Evolutionary conservation across 208 protist species (phyloP).

Genomic region (Spironucleus salmonicida): DNA sequence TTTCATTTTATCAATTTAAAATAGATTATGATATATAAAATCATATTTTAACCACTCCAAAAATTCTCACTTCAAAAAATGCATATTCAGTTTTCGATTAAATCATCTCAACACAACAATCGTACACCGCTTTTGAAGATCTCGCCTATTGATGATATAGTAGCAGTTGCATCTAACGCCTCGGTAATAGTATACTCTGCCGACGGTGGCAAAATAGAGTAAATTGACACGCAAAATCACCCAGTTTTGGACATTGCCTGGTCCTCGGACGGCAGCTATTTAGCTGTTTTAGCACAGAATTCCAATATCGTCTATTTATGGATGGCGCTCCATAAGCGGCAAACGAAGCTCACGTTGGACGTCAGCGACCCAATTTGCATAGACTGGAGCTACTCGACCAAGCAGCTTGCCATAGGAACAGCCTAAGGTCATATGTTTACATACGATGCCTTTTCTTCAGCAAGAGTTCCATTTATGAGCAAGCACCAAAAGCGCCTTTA

Average conservation of each 20-base stretch:
- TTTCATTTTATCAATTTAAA: too few relatives aligned
- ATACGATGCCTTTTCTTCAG: not conserved
- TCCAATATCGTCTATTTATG: not conserved
- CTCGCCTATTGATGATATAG: slow-evolving; percentile 3
- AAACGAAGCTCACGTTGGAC: not conserved
- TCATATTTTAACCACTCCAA: too few relatives aligned
- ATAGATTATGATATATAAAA: too few relatives aligned
- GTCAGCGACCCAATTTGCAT: slow-evolving; percentile 11
- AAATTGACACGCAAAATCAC: not conserved
- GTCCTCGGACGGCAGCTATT: not conserved
- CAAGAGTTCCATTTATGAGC: not conserved
- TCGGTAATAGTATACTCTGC: not conserved
- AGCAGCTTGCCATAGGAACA: not conserved
- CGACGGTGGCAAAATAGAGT: not conserved
- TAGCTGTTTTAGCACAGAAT: not conserved
- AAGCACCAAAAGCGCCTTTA: not conserved
- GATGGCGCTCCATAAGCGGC: not conserved
- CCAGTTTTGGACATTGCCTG: not conserved
- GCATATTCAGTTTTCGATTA: slow-evolving; percentile 22
- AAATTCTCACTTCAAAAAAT: too few relatives aligned
- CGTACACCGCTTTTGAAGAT: not conserved
- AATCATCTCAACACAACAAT: slow-evolving; percentile 9
- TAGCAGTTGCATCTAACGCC: not conserved
- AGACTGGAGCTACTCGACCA: not conserved
- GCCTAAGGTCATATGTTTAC: not conserved